A percentile compares a stretch with the other conserved stretches of the same genome.
These are phyloP conservation scores for Tubosaeta sp. DNA, from an alignment of 768 basidiomycete genomes.

Conservation along the genomic window DNA sequence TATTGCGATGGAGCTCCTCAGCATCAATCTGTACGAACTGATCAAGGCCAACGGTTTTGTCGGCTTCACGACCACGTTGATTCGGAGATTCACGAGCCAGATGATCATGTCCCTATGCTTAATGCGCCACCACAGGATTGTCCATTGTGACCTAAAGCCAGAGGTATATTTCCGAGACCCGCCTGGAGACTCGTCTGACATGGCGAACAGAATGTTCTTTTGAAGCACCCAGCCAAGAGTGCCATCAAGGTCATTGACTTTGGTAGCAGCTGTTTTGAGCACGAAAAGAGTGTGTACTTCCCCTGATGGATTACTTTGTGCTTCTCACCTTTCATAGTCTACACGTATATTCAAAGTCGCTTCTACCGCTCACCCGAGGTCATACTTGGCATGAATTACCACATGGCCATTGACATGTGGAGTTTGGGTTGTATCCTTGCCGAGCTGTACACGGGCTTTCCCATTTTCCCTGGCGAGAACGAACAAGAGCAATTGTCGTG, in stretches of 20 bases:
- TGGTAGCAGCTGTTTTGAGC: constrained; percentile 96
- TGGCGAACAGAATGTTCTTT: constrained; percentile 73
- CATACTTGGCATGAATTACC: constrained; percentile 98
- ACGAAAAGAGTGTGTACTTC: constrained; percentile 85
- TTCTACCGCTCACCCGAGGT: constrained; percentile 99
- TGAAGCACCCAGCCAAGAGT: constrained; percentile 93
- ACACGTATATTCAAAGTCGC: constrained; percentile 98
- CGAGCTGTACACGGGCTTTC: constrained; percentile 95
- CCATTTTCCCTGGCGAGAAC: constrained; percentile 98
- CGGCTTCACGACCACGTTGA: constrained; percentile 94
- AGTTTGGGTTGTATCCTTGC: constrained; percentile 97
- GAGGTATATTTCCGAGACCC: constrained; percentile 55
- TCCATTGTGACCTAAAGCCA: constrained; percentile 98
- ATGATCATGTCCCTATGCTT: constrained; percentile 89
- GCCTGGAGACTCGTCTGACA: not conserved
- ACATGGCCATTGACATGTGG: constrained; percentile 99
- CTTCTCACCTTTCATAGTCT: constrained; percentile 53
- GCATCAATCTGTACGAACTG: constrained; percentile 97
- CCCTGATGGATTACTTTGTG: not conserved
- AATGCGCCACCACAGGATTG: constrained; percentile 95
- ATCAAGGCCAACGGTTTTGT: constrained; percentile 99
- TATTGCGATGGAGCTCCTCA: constrained; percentile 96
- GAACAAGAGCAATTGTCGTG: constrained; percentile 97
- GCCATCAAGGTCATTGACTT: constrained; percentile 99
- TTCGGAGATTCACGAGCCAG: constrained; percentile 94